Evolutionary conservation across 2,329 filamentous ascomycete species (phyloP).

Genomic region (Colletotrichum sp.): DNA sequence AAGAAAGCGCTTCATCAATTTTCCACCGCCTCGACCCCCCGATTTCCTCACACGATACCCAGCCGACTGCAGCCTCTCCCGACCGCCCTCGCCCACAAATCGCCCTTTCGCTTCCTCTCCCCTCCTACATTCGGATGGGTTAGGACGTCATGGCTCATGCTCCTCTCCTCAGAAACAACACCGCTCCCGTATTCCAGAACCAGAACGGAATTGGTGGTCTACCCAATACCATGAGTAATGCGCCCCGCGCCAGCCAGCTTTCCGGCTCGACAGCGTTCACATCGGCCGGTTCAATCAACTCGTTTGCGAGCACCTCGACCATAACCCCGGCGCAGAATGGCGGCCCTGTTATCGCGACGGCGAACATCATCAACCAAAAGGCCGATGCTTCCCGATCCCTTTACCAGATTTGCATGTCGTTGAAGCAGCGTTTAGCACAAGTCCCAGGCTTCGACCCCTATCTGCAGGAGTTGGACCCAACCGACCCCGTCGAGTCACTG

Average conservation of each 20-base stretch:
- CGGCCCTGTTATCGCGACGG: conserved; percentile 75
- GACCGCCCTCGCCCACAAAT: background rate
- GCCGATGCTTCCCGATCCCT: conserved; percentile 91
- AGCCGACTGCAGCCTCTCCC: background rate
- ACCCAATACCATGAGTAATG: conserved; percentile 55
- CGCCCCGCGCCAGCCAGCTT: conserved; percentile 65
- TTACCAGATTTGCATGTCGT: conserved; percentile 90
- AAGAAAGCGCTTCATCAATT: conserved; percentile 8
- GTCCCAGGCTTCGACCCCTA: conserved; percentile 84
- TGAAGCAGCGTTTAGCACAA: conserved; percentile 80
- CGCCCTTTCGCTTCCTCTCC: background rate
- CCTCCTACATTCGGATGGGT: conserved; percentile 41
- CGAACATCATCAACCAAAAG: conserved; percentile 97
- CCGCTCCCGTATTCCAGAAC: conserved; percentile 58
- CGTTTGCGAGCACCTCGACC: conserved; percentile 51
- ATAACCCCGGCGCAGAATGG: conserved; percentile 47
- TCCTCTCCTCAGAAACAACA: conserved; percentile 64
- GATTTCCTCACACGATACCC: background rate
- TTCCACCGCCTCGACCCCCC: background rate
- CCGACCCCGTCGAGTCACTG: conserved; percentile 83
- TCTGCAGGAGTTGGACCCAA: conserved; percentile 73
- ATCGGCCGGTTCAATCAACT: conserved; percentile 57
- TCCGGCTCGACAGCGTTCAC: conserved; percentile 65
- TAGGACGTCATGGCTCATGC: conserved; percentile 62
- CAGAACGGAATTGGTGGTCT: conserved; percentile 52